A percentile compares a stretch with the other conserved stretches of the same genome.
These are phyloP conservation scores for Apostasia ramifera DNA, from an alignment of 106 monocot species.

Conservation along the genomic window DNA sequence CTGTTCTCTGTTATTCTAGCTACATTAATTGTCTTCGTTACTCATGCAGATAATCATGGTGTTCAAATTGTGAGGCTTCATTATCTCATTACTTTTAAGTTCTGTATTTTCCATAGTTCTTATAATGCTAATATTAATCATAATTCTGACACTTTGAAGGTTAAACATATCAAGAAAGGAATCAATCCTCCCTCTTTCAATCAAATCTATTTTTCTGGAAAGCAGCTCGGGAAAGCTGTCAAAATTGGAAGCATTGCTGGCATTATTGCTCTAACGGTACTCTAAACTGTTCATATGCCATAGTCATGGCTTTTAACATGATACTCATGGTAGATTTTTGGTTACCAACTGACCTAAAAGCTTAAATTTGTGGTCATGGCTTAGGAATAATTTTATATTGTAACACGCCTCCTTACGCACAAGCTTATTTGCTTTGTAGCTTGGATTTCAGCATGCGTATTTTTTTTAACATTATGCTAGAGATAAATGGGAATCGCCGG, in stretches of 20 bases:
- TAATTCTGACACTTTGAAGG: conserved; percentile 20
- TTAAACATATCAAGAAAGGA: conserved; percentile 43
- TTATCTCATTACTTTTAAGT: neutral
- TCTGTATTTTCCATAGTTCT: neutral
- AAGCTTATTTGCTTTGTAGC: too few relatives aligned
- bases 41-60: conserved; percentile 41
- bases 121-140: neutral
- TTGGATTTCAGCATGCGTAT: too few relatives aligned
- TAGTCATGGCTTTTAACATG: too few relatives aligned
- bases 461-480: too few relatives aligned
- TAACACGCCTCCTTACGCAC: too few relatives aligned
- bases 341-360: too few relatives aligned
- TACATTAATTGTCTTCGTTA: conserved; percentile 44
- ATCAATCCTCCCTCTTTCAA: conserved; percentile 39
- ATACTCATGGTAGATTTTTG: too few relatives aligned
- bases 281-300: neutral
- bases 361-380: too few relatives aligned
- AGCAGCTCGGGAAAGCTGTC: conserved; percentile 30
- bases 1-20: conserved; percentile 41
- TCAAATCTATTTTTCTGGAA: conserved; percentile 44
- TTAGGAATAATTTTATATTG: too few relatives aligned
- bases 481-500: too few relatives aligned
- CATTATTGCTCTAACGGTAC: conserved; percentile 48
- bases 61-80: conserved; percentile 35
- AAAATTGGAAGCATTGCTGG: conserved; percentile 43